Evolutionary conservation across 352 stramenopile species (phyloP).

Genomic region (Pythium insidiosum): DNA sequence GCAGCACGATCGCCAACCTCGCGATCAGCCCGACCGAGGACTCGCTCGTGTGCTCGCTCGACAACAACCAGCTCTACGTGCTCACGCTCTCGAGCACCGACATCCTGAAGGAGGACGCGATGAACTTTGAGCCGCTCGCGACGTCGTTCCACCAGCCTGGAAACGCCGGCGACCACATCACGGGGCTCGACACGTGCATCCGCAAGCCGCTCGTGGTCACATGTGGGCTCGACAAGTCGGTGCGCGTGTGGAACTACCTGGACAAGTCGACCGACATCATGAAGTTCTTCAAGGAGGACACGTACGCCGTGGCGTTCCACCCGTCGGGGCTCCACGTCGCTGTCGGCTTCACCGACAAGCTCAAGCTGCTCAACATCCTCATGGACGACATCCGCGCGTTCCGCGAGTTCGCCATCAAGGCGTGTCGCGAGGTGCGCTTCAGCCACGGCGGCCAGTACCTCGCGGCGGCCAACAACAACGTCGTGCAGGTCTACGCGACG

Average conservation of each 20-base stretch:
- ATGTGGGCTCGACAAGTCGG: constrained; percentile 84
- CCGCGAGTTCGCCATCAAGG: constrained; percentile 89
- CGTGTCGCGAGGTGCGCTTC: constrained; percentile 88
- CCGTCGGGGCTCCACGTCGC: constrained; percentile 85
- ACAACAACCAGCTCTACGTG: constrained; percentile 89
- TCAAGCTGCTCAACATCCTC: constrained; percentile 92
- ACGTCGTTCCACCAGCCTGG: constrained; percentile 84
- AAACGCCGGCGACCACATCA: constrained; percentile 66
- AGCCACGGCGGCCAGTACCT: constrained; percentile 89
- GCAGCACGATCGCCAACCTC: constrained; percentile 72
- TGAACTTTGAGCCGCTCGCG: constrained; percentile 89
- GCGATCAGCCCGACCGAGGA: constrained; percentile 88
- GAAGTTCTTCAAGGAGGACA: constrained; percentile 89
- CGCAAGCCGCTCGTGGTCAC: constrained; percentile 90
- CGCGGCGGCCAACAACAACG: constrained; percentile 83
- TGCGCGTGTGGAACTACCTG: constrained; percentile 93
- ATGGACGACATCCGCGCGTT: constrained; percentile 91
- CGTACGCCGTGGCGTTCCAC: constrained; percentile 85
- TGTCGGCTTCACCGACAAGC: constrained; percentile 91
- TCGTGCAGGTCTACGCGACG: constrained; percentile 79
- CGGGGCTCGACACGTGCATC: constrained; percentile 89
- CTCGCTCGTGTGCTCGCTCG: constrained; percentile 79
- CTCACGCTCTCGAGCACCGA: constrained; percentile 87
- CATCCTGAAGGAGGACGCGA: constrained; percentile 91
- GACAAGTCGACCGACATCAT: constrained; percentile 88